phyloP scores from a whole-genome alignment of 768 basidiomycete species.

The Tephrocybe sp. region DNA sequence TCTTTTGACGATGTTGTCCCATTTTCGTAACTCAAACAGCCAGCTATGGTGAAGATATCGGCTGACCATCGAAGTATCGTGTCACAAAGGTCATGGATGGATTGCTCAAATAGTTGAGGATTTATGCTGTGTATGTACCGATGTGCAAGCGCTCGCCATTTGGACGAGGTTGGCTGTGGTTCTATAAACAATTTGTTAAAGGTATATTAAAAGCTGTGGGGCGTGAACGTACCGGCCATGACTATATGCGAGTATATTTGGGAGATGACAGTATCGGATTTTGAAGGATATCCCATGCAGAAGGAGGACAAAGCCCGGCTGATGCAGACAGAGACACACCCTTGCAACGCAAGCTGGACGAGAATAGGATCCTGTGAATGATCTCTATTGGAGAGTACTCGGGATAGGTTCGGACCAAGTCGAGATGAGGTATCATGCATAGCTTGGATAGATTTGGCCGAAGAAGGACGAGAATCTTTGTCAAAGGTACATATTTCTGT shows the following conservation, averaged over 20 bases:
- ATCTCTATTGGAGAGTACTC: slow-evolving; percentile 59
- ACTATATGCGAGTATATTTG: slow-evolving; percentile 62
- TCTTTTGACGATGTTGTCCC: slow-evolving; percentile 30
- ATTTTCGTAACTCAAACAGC: slow-evolving; percentile 44
- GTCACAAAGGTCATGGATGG: slow-evolving; percentile 69
- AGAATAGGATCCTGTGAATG: slow-evolving; percentile 75
- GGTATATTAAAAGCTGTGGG: background rate
- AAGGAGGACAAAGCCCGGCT: slow-evolving; percentile 68
- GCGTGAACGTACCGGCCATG: slow-evolving; percentile 38
- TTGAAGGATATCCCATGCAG: slow-evolving; percentile 71
- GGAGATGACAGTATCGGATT: slow-evolving; percentile 61
- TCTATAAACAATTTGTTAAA: slow-evolving; percentile 35
- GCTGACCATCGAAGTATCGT: slow-evolving; percentile 71
- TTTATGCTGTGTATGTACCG: slow-evolving; percentile 65
- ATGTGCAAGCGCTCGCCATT: slow-evolving; percentile 76
- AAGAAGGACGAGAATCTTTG: slow-evolving; percentile 33
- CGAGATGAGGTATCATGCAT: slow-evolving; percentile 60
- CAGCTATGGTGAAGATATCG: slow-evolving; percentile 64
- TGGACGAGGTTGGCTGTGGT: slow-evolving; percentile 73
- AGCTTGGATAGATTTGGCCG: slow-evolving; percentile 44
- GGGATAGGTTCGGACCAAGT: slow-evolving; percentile 60
- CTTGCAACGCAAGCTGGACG: slow-evolving; percentile 74
- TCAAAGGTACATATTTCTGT: slow-evolving; percentile 64
- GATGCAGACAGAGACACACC: slow-evolving; percentile 63
- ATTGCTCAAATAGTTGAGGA: slow-evolving; percentile 62